Evolutionary conservation across 331 rosid genomes (phyloP).

Genomic region (Pyracantha coccinea): DNA sequence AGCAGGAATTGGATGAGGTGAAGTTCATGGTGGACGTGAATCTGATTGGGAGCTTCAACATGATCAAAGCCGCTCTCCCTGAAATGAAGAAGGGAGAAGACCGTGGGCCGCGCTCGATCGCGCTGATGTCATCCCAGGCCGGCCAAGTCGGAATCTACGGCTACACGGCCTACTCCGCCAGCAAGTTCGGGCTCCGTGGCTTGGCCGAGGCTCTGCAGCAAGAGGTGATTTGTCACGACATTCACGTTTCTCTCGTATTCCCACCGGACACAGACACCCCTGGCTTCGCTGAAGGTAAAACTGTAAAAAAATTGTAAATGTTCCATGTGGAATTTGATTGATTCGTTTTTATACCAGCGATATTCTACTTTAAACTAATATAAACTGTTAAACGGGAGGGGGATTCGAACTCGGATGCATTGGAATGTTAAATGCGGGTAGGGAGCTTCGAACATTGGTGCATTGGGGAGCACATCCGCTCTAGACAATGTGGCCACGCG

Average conservation of each 20-base stretch:
- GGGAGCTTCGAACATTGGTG: too few species aligned
- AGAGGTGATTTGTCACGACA: constrained; percentile 66
- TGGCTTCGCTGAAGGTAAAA: constrained; percentile 68
- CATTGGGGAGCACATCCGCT: too few species aligned
- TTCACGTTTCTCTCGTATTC: constrained; percentile 71
- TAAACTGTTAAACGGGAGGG: too few species aligned
- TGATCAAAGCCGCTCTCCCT: constrained; percentile 84
- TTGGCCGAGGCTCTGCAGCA: constrained; percentile 90
- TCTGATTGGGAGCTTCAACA: constrained; percentile 62
- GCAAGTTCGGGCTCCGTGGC: constrained; percentile 88
- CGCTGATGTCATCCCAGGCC: constrained; percentile 86
- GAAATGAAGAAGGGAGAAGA: constrained; percentile 51
- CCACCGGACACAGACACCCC: constrained; percentile 98
- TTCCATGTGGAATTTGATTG: not conserved
- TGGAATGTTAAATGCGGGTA: too few species aligned
- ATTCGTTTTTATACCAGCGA: too few species aligned
- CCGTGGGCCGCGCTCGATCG: constrained; percentile 59
- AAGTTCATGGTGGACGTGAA: constrained; percentile 78
- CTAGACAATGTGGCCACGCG: too few species aligned
- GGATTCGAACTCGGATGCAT: too few species aligned
- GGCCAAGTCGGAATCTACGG: constrained; percentile 97
- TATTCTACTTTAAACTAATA: too few species aligned
- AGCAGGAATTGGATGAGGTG: constrained; percentile 67
- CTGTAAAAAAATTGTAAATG: not conserved
- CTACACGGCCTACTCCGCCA: constrained; percentile 81